Base-by-base conservation (phyloP, 148 eudicot genomes). In the Fagopyrum homotropicum region DNA sequence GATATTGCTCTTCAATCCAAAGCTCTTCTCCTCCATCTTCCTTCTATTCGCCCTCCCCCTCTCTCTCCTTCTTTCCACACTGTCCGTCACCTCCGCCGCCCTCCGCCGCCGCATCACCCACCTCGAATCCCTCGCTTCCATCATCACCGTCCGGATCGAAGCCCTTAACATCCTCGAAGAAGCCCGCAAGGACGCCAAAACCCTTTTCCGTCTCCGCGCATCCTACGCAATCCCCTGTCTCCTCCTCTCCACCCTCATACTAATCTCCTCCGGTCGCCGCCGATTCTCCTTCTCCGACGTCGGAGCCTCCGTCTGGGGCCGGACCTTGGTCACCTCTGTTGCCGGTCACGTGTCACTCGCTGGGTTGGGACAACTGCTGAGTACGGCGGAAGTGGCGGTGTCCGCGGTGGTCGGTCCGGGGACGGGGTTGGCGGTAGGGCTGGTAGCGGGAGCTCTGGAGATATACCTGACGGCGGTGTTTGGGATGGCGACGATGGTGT, bases 141-240 rank as follows among this genome's bases (percentile, higher is more conserved):
- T 72, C 55, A 72, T 72, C 74, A 10, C 51, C 54, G 55, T 49
- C 74, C 74, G 74, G 4, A 72, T 72, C 74, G 74, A 72, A 46
- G 74, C 74, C 55, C 74, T 72, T 29, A 72, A 72, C 55, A 72
- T 72, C 52, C 74, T 72, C 40, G 74, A 72, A 8, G 74, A 72
- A 40, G 74, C 74, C 0, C 74, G 55, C 74, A 49, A 49, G 7
- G 74, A 72, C 29, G 51, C 74, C 74, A 72, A 19, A 8, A 9
- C 35, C 30, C 74, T 72, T 11, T 49, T 72, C 43, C 35, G 54
- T 7, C 55, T 72, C 8, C 74, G 74, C 54, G 74, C 55, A 52
- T 9, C 55, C 74, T 45, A 72, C 74, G 54, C 55, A 14, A 52
- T 49, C 40, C 74, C 74, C 74, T n/a, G 35, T 11, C 74, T 72